These are phyloP conservation scores for Eucalyptus regnans DNA, from an alignment of 345 rosid species.

Conservation along the genomic window DNA sequence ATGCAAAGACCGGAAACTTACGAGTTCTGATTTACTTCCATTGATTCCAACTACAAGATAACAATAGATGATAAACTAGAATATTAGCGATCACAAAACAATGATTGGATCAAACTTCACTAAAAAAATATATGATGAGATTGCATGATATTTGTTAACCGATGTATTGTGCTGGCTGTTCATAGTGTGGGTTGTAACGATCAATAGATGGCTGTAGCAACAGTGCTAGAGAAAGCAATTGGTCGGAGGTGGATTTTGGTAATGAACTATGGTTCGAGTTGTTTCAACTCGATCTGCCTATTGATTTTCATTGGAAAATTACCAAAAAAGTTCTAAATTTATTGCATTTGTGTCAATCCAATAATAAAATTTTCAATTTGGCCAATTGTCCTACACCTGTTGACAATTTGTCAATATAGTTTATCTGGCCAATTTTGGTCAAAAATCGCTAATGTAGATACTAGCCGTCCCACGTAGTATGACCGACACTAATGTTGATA, in stretches of 20 bases:
- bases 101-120: background rate
- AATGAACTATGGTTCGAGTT: background rate
- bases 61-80: background rate
- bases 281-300: background rate
- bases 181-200: background rate
- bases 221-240: background rate
- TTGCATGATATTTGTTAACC: background rate
- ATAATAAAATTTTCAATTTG: no score
- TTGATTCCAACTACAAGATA: background rate
- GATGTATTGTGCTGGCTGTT: background rate
- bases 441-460: no score
- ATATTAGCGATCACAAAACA: background rate
- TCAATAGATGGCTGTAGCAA: background rate
- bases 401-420: no score
- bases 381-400: no score
- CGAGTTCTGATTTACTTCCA: background rate
- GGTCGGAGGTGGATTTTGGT: background rate
- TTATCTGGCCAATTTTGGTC: fast-evolving
- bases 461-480: fast-evolving
- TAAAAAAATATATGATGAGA: background rate
- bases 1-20: background rate
- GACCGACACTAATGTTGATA: fast-evolving
- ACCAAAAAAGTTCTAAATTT: no score
- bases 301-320: background rate
- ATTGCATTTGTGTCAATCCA: no score